Evolutionary conservation across 2,329 filamentous ascomycete genomes (phyloP).

Genomic region (Ophiostoma australiae): DNA sequence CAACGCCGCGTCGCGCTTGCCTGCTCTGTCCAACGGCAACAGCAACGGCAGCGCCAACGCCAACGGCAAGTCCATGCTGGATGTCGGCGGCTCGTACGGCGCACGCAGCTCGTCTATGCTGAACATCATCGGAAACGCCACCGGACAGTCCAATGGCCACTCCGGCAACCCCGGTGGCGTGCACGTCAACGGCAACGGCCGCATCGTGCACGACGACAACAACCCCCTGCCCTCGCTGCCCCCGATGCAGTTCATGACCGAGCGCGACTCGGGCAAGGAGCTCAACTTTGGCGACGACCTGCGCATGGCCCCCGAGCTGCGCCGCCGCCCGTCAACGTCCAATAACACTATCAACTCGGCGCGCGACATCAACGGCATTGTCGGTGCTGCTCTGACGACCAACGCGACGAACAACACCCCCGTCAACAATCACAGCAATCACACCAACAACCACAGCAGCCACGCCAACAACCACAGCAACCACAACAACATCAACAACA

Average conservation of each 20-base stretch:
- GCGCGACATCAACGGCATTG: conserved; percentile 22
- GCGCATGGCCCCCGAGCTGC: conserved; percentile 25
- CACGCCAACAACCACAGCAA: too few species aligned
- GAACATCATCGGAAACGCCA: not conserved
- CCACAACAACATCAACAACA: too few species aligned
- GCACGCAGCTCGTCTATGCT: conserved; percentile 19
- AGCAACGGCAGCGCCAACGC: not conserved
- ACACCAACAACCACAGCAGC: too few species aligned
- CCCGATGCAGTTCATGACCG: conserved; percentile 26
- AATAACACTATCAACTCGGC: conserved; percentile 28
- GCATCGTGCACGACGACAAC: conserved; percentile 21
- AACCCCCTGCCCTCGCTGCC: conserved; percentile 24
- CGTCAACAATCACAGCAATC: not conserved
- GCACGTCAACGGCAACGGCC: conserved; percentile 16
- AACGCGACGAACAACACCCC: not conserved
- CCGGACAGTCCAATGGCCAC: not conserved
- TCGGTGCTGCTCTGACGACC: conserved; percentile 22
- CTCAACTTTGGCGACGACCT: conserved; percentile 26
- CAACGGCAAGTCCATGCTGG: conserved; percentile 23
- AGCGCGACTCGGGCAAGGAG: conserved; percentile 27
- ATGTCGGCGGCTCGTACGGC: conserved; percentile 18
- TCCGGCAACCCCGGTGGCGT: conserved; percentile 13
- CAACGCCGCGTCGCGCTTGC: not conserved
- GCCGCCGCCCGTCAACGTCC: conserved; percentile 31
- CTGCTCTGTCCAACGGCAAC: not conserved